Percentiles rank a stretch among this genome's conserved stretches.
Evolutionary conservation across 1,284 basidiomycete species (phyloP).

Genomic region (Veloboletus limbatus): DNA sequence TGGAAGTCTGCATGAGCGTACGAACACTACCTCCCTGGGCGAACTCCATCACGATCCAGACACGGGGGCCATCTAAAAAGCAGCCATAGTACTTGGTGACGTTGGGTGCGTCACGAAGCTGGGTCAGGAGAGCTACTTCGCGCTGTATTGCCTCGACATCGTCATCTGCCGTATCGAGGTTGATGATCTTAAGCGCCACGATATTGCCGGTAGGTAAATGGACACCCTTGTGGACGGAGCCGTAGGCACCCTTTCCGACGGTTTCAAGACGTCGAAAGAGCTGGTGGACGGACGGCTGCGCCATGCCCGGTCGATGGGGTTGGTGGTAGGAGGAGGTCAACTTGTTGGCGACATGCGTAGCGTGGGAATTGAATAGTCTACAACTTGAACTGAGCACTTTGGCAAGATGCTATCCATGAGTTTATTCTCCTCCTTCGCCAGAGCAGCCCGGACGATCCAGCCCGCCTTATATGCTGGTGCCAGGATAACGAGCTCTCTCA

Average conservation of each 20-base stretch:
- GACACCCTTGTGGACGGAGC: conserved; percentile 92
- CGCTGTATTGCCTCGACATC: conserved; percentile 97
- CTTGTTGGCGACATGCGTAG: background rate
- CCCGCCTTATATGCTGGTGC: conserved; percentile 17
- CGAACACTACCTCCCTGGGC: conserved; percentile 95
- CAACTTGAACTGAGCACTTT: background rate
- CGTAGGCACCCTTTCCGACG: conserved; percentile 93
- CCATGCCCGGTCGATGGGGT: conserved; percentile 27
- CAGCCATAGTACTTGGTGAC: conserved; percentile 97
- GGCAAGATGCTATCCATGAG: conserved; percentile 17
- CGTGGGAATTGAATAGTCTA: conserved; percentile 23
- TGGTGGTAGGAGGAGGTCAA: conserved; percentile 2
- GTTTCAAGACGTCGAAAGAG: conserved; percentile 71
- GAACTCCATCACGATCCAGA: conserved; percentile 99
- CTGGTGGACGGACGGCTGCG: conserved; percentile 53
- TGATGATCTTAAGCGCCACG: conserved; percentile 97
- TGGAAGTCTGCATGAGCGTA: conserved; percentile 83
- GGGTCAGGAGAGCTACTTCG: conserved; percentile 90
- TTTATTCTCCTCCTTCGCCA: conserved; percentile 25
- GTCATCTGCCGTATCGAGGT: conserved; percentile 95
- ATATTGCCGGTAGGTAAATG: conserved; percentile 82
- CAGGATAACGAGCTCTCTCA: conserved; percentile 17
- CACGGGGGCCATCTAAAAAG: conserved; percentile 89
- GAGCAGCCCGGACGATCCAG: conserved; percentile 25
- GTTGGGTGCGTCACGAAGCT: conserved; percentile 86